Base-by-base conservation (phyloP, 768 basidiomycete genomes). In the Hypsizygus marmoreus region DNA sequence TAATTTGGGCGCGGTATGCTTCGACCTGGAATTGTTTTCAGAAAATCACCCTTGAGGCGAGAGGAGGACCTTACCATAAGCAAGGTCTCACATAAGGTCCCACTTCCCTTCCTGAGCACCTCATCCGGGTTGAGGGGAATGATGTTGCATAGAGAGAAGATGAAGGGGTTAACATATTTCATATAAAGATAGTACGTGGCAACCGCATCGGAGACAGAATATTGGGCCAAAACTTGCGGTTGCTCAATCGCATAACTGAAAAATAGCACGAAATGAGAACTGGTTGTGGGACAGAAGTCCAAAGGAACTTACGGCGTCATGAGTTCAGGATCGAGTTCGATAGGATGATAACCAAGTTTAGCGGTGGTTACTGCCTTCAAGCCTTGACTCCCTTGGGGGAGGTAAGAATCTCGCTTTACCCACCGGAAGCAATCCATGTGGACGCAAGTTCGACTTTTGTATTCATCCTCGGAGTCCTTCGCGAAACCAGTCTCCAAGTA, bases 161-260 rank as follows among this genome's bases (percentile, higher is more conserved):
- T 91, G 77, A 99, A 99, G 0, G 97, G 97, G 61, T 98, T 95
- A 8, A 99, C 95, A 58, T 99, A 99, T 94, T 98, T 99, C 97
- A 98, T 99, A 71, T 99, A 98, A 26, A 99, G 79, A 66, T 98
- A 98, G 65, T 99, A 98, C 1, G 97, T 99, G n/a, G 97, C 95
- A 8, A 98, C 97, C 0, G 97, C 97, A 77, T 99, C 97, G 65
- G 97, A 99, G 20, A 99, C 97, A 56, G 97, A 98, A 68, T 99
- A 99, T 60, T 95, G 91, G 0, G 97, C 95, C 13, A 99, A 81
- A 1, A 83, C 67, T 61, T 98, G 95, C 0, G 97, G 97, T 55
- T 95, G 92, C 60, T 98, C 97, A 64, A 91, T 75, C 0, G 97
- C 97, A 68, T 99, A 98, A 25, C 95, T 97, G 49, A 30, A 35